Percentiles rank a stretch among this genome's conserved stretches.
Conservation (phyloP, 441 rosid genomes). For the Gossypium davidsonii region DNA sequence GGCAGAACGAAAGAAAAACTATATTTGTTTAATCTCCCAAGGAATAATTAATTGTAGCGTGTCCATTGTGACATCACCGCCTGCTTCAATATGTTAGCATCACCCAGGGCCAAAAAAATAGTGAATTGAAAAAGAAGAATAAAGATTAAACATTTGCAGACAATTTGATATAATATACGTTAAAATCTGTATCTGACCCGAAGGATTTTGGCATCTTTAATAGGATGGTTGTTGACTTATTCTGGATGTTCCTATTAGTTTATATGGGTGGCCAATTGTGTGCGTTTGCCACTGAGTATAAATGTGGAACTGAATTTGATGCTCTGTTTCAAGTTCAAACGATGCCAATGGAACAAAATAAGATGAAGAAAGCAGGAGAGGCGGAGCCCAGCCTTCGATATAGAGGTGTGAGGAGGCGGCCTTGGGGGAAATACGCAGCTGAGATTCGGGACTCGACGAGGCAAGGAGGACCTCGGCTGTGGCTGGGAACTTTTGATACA, state of each 20-base stretch:
- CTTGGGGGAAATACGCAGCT: constrained; percentile 42
- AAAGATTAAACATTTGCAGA: neutral
- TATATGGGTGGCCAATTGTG: neutral
- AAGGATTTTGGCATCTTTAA: neutral
- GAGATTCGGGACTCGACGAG: constrained; percentile 42
- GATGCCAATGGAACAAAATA: constrained; percentile 18
- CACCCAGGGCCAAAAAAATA: neutral
- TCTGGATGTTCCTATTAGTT: neutral
- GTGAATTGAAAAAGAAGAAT: neutral
- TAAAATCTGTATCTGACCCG: constrained; percentile 10
- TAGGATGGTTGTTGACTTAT: neutral
- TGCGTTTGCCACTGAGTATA: constrained; percentile 18
- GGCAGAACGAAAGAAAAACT: neutral
- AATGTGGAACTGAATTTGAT: neutral
- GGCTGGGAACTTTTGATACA: constrained; percentile 56
- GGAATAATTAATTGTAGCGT: neutral
- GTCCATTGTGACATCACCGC: neutral
- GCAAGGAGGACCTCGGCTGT: constrained; percentile 44
- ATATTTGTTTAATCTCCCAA: neutral
- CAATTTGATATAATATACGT: neutral
- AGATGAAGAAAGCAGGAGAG: constrained; percentile 19
- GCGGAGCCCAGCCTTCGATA: constrained; percentile 28
- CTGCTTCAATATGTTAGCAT: neutral
- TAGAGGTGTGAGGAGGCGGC: constrained; percentile 41
- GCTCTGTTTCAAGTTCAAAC: neutral